These are phyloP conservation scores for Plasmodium relictum DNA, from an alignment of 169 alveolate genomes.

Conservation along the genomic window DNA sequence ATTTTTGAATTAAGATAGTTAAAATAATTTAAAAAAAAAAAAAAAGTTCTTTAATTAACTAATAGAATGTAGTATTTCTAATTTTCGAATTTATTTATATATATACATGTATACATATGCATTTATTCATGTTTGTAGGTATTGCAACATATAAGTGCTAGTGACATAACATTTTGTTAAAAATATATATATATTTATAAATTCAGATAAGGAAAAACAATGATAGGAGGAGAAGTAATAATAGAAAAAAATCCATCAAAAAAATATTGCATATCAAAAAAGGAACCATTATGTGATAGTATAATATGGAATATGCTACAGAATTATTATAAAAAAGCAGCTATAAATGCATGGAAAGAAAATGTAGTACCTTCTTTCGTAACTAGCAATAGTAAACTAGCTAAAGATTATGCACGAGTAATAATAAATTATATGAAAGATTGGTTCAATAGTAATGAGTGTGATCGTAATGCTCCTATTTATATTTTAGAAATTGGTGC, in stretches of 20 bases:
- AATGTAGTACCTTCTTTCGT: constrained; percentile 89
- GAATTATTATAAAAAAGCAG: constrained; percentile 84
- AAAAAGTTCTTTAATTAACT: too few species aligned
- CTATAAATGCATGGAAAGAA: constrained; percentile 90
- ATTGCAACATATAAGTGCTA: too few species aligned
- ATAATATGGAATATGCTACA: constrained; percentile 86
- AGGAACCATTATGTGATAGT: constrained; percentile 84
- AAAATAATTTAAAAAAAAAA: too few species aligned
- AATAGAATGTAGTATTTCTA: too few species aligned
- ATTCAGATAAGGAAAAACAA: neutral
- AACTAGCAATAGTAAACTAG: constrained; percentile 88
- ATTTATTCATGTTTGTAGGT: neutral
- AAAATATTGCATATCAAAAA: constrained; percentile 83
- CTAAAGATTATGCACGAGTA: constrained; percentile 87
- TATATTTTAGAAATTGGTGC: constrained; percentile 87
- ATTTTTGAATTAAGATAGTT: too few species aligned
- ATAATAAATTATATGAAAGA: constrained; percentile 87
- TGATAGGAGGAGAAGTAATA: constrained; percentile 87
- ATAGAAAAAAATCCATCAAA: constrained; percentile 86
- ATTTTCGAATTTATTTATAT: too few species aligned
- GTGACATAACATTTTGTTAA: too few species aligned
- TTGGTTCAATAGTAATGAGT: constrained; percentile 76
- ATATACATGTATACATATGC: neutral
- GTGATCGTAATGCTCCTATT: constrained; percentile 79
- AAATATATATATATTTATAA: too few species aligned